phyloP scores from a whole-genome alignment of 176 grass and related monocot genomes.

The Oryza meridionalis region DNA sequence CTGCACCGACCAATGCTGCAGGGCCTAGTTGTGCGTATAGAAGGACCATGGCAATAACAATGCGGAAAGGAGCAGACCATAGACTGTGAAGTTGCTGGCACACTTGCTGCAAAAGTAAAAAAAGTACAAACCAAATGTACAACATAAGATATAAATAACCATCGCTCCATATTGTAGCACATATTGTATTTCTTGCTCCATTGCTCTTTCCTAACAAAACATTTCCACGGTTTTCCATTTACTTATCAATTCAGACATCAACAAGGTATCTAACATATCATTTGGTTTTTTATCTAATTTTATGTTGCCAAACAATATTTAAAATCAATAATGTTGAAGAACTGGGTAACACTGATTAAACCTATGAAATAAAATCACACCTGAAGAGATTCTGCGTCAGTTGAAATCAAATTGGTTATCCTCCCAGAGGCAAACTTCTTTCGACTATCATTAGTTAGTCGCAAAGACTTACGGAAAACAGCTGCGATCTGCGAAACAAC shows the following conservation, averaged over 20 bases:
- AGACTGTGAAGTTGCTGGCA: constrained; percentile 97
- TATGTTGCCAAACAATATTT: neutral
- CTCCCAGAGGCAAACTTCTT: constrained; percentile 87
- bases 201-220: neutral
- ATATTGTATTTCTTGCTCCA: constrained; percentile 4
- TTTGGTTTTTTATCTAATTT: neutral
- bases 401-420: constrained; percentile 99
- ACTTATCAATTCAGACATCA: neutral
- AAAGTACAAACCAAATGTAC: constrained; percentile 32
- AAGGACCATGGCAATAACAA: constrained; percentile 79
- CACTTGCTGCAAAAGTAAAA: constrained; percentile 77
- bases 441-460: constrained; percentile 86
- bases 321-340: neutral
- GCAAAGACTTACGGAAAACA: constrained; percentile 95
- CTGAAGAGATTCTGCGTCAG: constrained; percentile 96
- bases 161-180: constrained; percentile 16
- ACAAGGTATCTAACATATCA: neutral
- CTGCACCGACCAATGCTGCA: constrained; percentile 78
- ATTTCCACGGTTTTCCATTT: neutral
- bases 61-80: constrained; percentile 99
- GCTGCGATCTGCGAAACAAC: constrained; percentile 68
- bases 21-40: constrained; percentile 81
- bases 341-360: constrained; percentile 11
- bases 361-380: constrained; percentile 40
- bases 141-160: constrained; percentile 20